Base-by-base conservation (phyloP, 2,329 filamentous ascomycete species). In the Xylariaceae sp. region DNA sequence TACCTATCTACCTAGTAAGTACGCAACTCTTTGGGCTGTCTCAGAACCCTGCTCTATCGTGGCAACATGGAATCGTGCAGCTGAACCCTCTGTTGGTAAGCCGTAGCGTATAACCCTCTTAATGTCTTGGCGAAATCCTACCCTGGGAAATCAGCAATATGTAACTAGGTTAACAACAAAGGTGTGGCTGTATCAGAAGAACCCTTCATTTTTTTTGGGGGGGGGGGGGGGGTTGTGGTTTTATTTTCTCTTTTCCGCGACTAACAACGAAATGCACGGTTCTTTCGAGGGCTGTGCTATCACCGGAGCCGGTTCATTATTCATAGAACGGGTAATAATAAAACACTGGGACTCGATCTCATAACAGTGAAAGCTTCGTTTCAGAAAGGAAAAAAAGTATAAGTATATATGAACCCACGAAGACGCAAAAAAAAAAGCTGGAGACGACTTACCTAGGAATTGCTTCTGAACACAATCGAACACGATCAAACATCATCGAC, bases 31-130 rank as follows among this genome's bases (percentile, higher is more conserved):
- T 30, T n/a, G 6, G 46, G 31, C 27, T 52, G 59, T 61, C 59
- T 61, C 54, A 59, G 12, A 52, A 51, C 53, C 59, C 40, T 59
- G 58, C 6, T 9, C 32, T 32, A 59, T 58, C 58, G 49, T 60
- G 58, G 56, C 43, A 12, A 26, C 32, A 51, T 47, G 46, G 46
- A 53, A 53, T 59, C 50, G 43, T 50, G 57, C 51, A 61, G 59
- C 59, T 61, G 59, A 59, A 48, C 39, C 45, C 42, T 49, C 40
- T 29, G 37, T 50, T 42, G 27, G 50, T 54, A 47, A 54, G 56
- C 53, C 35, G 44, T 39, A 30, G 37, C 44, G 4, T 37, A 37
- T 11, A 11, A 11, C 12, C 8, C 8, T 37, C 5, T 37, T 6
- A n/a, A 8, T 48, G 26, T 27, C 57, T 59, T 59, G 54, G 57